Percentiles rank a stretch among this genome's conserved stretches.
These are phyloP conservation scores for Dactylorhiza incarnata DNA, from an alignment of 106 monocot genomes.

Conservation along the genomic window DNA sequence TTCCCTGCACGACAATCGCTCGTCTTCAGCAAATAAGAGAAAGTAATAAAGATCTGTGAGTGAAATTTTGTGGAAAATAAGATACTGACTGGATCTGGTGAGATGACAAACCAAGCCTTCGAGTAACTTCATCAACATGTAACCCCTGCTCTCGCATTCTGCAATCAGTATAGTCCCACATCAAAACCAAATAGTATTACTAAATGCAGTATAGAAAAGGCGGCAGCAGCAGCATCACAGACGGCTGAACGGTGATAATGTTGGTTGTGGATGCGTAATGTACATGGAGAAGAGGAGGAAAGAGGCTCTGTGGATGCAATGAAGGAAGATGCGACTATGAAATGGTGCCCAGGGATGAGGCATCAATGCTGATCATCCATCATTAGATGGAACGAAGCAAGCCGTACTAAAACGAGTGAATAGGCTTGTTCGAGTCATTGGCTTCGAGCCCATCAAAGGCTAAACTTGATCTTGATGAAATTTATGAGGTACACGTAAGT, in stretches of 20 bases:
- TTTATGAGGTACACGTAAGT: too few relatives aligned
- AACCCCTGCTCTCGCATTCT: constrained; percentile 56
- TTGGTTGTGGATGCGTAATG: too few relatives aligned
- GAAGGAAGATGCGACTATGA: too few relatives aligned
- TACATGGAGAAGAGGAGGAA: background rate
- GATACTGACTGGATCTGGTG: constrained; percentile 39
- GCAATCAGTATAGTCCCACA: background rate
- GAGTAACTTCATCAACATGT: constrained; percentile 61
- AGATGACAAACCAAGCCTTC: constrained; percentile 28
- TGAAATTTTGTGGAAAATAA: background rate
- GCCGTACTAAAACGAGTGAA: too few relatives aligned
- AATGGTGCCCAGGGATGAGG: background rate
- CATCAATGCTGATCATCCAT: too few relatives aligned
- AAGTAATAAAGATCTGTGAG: background rate
- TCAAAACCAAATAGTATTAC: background rate
- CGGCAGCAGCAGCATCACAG: background rate
- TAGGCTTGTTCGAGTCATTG: too few relatives aligned
- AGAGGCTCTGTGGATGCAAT: too few relatives aligned
- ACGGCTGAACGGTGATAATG: too few relatives aligned
- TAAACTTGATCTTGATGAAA: too few relatives aligned
- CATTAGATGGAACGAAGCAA: too few relatives aligned
- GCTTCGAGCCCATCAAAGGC: too few relatives aligned
- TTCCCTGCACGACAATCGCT: constrained; percentile 25
- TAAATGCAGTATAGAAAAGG: background rate
- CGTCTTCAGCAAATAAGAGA: background rate